Conservation (phyloP, 2,329 filamentous ascomycete species). For the Nemania bipapillata region DNA sequence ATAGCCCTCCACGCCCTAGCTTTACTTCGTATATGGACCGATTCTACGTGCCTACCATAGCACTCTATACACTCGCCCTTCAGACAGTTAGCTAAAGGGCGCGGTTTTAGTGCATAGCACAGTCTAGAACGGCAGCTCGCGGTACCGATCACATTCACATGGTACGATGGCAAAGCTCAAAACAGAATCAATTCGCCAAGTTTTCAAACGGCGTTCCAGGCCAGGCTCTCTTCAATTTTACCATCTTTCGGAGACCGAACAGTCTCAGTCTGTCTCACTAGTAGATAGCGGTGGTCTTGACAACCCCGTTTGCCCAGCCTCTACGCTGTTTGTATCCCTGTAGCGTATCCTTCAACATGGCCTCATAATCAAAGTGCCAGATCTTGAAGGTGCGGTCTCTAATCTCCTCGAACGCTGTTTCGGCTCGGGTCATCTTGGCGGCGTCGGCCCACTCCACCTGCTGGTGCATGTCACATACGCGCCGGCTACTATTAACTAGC, state of each 20-base stretch:
- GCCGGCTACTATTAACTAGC: constrained; percentile 44
- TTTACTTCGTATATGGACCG: constrained; percentile 4
- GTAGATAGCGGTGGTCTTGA: constrained; percentile 16
- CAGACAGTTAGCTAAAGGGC: neutral
- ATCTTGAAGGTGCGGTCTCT: constrained; percentile 42
- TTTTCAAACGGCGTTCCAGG: constrained; percentile 1
- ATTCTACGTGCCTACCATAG: neutral
- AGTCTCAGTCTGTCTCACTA: neutral
- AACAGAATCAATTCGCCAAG: neutral
- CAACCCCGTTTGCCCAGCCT: constrained; percentile 25
- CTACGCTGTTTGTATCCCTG: constrained; percentile 33
- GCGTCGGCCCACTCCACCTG: constrained; percentile 38
- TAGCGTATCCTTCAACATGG: constrained; percentile 40
- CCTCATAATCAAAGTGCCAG: constrained; percentile 42
- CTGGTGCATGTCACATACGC: constrained; percentile 39
- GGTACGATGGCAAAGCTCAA: neutral
- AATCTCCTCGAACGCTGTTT: constrained; percentile 44
- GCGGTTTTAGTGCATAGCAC: neutral
- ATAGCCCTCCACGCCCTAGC: neutral
- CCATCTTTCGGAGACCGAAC: constrained; percentile 8
- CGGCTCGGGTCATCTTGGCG: constrained; percentile 38
- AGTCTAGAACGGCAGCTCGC: constrained; percentile 2
- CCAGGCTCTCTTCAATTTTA: neutral
- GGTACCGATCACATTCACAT: neutral
- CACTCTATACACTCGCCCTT: too few relatives aligned